These are phyloP conservation scores for Fraxinus latifolia DNA, from an alignment of 305 asterid species.

Conservation along the genomic window DNA sequence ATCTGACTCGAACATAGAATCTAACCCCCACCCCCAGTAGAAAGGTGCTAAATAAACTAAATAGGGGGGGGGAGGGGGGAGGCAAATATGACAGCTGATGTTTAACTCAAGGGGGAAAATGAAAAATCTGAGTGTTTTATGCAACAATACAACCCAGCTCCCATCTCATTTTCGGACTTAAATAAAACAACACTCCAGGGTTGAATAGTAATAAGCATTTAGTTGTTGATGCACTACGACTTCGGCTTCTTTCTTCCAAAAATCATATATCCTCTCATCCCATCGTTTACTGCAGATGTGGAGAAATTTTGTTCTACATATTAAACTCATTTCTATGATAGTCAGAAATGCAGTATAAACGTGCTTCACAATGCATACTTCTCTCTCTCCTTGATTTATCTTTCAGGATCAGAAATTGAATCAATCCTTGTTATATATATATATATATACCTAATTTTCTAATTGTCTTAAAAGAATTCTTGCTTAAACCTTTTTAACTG, in stretches of 20 bases:
- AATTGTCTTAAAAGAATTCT: neutral
- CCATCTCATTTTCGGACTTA: neutral
- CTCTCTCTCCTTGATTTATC: neutral
- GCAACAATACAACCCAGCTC: neutral
- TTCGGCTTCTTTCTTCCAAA: neutral
- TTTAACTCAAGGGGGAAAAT: neutral
- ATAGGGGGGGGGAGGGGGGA: no score
- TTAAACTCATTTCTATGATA: neutral
- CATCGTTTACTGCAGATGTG: neutral
- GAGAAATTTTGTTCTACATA: neutral
- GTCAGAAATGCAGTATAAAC: neutral
- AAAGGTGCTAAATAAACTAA: neutral
- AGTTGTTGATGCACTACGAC: neutral
- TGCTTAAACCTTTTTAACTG: neutral
- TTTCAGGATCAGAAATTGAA: neutral
- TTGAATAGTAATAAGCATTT: neutral
- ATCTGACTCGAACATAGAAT: neutral
- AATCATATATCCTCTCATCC: neutral
- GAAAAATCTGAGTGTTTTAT: neutral
- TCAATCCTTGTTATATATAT: neutral
- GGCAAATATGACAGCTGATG: neutral
- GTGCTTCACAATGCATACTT: neutral
- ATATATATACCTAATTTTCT: neutral
- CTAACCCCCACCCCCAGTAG: neutral
- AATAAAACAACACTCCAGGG: neutral